A percentile compares a stretch with the other conserved stretches of the same genome.
These are phyloP conservation scores for Coriaria nepalensis DNA, from an alignment of 306 rosid species.

Conservation along the genomic window DNA sequence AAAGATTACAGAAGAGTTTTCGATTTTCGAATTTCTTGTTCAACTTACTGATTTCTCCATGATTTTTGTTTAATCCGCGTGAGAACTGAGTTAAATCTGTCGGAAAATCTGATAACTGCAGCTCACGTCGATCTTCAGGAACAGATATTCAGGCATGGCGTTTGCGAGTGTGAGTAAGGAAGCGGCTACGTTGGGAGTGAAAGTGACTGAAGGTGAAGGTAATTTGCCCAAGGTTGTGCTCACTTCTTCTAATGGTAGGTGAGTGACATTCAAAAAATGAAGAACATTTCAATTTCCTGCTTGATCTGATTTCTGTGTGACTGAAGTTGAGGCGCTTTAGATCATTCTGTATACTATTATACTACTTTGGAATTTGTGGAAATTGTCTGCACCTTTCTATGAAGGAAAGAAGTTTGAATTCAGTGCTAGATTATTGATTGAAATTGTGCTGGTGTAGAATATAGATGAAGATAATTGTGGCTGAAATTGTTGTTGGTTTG, in stretches of 20 bases:
- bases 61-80: too few species aligned
- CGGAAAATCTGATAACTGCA: background rate
- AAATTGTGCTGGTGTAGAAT: background rate
- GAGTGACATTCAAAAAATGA: conserved; percentile 2
- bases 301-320: background rate
- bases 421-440: background rate
- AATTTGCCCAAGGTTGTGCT: conserved; percentile 71
- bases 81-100: too few species aligned
- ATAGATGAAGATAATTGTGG: background rate
- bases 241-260: conserved; percentile 68
- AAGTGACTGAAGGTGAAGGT: conserved; percentile 69
- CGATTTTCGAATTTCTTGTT: conserved; percentile 1
- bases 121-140: background rate
- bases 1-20: background rate
- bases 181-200: conserved; percentile 32
- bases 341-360: background rate
- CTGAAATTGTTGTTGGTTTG: conserved; percentile 11
- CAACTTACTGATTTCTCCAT: background rate
- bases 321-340: too few species aligned
- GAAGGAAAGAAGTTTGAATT: too few species aligned
- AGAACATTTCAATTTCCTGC: background rate
- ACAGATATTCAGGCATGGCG: conserved; percentile 36
- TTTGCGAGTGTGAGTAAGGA: conserved; percentile 46
- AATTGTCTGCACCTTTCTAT: background rate
- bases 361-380: conserved; percentile 3